phyloP scores from a whole-genome alignment of 164 flowering plant species.

The Sextonia rubra region DNA sequence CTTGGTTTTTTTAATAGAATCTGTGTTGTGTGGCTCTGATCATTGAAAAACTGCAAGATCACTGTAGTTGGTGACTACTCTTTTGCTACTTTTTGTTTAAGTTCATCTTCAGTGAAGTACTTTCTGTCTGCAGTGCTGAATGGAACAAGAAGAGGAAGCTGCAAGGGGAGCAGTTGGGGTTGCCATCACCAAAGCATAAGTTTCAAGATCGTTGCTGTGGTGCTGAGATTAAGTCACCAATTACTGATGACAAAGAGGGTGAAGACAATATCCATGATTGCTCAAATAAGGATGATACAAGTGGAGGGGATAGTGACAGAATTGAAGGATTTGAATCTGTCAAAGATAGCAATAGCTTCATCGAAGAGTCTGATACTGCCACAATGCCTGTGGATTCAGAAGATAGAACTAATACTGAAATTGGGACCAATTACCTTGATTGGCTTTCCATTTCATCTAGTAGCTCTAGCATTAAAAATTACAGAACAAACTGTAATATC shows the following conservation, averaged over 20 bases:
- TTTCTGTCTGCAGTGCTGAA: constrained; percentile 5
- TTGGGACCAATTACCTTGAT: constrained; percentile 8
- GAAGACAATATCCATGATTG: not conserved
- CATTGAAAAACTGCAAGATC: not conserved
- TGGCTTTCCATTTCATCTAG: constrained; percentile 29
- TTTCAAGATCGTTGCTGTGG: constrained; percentile 21
- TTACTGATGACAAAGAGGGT: constrained; percentile 9
- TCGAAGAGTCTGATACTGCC: constrained; percentile 29
- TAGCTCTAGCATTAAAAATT: not conserved
- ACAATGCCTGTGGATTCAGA: constrained; percentile 15
- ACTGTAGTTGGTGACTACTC: not conserved
- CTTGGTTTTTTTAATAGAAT: too few relatives aligned
- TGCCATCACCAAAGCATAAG: constrained; percentile 54
- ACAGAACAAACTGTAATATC: not conserved
- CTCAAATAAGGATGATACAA: constrained; percentile 7
- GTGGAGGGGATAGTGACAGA: not conserved
- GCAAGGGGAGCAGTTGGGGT: constrained; percentile 35
- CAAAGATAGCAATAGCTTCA: constrained; percentile 48
- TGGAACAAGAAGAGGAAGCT: constrained; percentile 63
- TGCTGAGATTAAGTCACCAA: constrained; percentile 10
- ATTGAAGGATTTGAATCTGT: constrained; percentile 32
- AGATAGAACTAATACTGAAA: constrained; percentile 5
- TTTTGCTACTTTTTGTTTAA: too few relatives aligned
- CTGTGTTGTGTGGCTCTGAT: not conserved
- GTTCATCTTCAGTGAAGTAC: not conserved